These are phyloP conservation scores for Kodamaea derodonti DNA, from an alignment of 1,139 yeast species.

Conservation along the genomic window DNA sequence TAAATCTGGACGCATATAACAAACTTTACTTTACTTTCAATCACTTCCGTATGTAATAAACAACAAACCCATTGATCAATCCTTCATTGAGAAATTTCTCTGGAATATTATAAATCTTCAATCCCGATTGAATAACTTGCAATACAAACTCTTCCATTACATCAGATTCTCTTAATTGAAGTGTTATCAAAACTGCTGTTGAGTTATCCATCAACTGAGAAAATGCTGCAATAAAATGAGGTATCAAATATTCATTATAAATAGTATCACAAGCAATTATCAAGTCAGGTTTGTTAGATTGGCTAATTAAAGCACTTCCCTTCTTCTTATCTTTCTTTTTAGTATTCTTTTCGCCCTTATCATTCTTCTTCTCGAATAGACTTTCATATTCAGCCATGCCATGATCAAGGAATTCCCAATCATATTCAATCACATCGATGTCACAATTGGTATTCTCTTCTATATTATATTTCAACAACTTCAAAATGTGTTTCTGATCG, in stretches of 20 bases:
- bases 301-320: neutral
- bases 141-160: constrained; percentile 48
- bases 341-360: neutral
- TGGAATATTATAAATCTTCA: constrained; percentile 25
- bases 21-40: too few species aligned
- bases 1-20: too few species aligned
- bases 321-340: neutral
- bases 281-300: constrained; percentile 34
- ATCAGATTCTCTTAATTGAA: constrained; percentile 56
- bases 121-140: constrained; percentile 14
- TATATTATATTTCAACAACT: constrained; percentile 47
- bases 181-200: constrained; percentile 43
- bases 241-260: constrained; percentile 61
- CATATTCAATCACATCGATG: constrained; percentile 50
- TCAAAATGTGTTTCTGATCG: constrained; percentile 58
- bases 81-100: constrained; percentile 23
- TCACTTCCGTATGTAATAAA: constrained; percentile 41
- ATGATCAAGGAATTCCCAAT: constrained; percentile 56
- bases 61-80: constrained; percentile 39
- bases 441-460: constrained; percentile 24
- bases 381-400: constrained; percentile 23
- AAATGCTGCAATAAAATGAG: constrained; percentile 46
- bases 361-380: neutral
- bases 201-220: constrained; percentile 25
- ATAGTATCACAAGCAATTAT: constrained; percentile 68